These are phyloP conservation scores for Cryptosporidium muris DNA, from an alignment of 169 alveolate species.

Conservation along the genomic window DNA sequence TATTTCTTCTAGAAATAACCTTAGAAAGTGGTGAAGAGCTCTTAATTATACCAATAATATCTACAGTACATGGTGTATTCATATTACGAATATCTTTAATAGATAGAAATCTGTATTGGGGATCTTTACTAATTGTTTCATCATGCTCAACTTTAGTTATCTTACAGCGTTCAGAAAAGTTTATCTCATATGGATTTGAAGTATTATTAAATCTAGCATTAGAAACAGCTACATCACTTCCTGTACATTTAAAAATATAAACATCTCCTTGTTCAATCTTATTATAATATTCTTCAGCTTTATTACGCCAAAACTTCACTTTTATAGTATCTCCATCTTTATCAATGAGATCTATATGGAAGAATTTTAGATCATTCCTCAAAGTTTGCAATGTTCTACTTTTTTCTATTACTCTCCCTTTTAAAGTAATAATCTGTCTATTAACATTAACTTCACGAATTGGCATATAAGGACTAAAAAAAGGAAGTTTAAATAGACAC, in stretches of 20 bases:
- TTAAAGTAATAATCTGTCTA: constrained; percentile 44
- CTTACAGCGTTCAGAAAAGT: constrained; percentile 45
- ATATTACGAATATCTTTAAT: constrained; percentile 16
- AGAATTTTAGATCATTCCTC: constrained; percentile 39
- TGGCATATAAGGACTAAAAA: constrained; percentile 50
- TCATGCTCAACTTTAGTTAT: constrained; percentile 42
- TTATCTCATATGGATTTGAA: constrained; percentile 63
- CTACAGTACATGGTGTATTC: constrained; percentile 27
- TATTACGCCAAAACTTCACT: constrained; percentile 63
- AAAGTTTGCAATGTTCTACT: constrained; percentile 52
- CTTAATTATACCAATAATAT: constrained; percentile 40
- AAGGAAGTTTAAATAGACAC: neutral
- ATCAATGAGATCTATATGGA: constrained; percentile 55
- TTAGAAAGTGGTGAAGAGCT: constrained; percentile 33
- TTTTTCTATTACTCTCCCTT: constrained; percentile 58
- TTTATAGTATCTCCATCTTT: constrained; percentile 56
- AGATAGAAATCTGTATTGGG: constrained; percentile 44
- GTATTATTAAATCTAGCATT: constrained; percentile 64
- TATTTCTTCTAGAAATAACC: constrained; percentile 48
- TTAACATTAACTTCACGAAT: constrained; percentile 66
- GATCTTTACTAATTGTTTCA: constrained; percentile 48
- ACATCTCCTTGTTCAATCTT: constrained; percentile 45
- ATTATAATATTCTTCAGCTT: constrained; percentile 63
- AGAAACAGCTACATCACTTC: constrained; percentile 64
- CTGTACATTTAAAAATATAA: constrained; percentile 61